Conservation (phyloP, 805 yeast genomes). For the Myxozyma sirexii region DNA sequence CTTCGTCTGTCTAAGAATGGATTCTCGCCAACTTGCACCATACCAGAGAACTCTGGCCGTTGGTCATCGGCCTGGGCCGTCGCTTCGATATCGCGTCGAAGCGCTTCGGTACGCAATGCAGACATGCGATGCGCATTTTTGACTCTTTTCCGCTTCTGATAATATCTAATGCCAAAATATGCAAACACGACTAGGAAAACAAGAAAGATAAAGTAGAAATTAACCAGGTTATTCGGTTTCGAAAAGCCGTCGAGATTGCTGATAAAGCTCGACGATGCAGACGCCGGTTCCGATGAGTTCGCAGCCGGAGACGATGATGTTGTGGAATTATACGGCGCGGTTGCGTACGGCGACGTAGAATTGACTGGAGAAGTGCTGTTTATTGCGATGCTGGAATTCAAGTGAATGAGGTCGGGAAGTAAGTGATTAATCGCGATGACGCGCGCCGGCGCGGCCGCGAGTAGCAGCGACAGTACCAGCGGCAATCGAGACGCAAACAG, state of each 20-base stretch:
- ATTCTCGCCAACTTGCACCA: constrained; percentile 3
- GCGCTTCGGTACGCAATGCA: constrained; percentile 17
- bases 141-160: constrained; percentile 17
- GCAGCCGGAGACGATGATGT: not conserved
- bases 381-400: not conserved
- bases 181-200: constrained; percentile 21
- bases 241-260: constrained; percentile 23
- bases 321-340: constrained; percentile 5
- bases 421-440: constrained; percentile 4
- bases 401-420: constrained; percentile 5
- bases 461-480: not conserved
- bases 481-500: not conserved
- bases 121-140: not conserved
- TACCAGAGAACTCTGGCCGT: constrained; percentile 4
- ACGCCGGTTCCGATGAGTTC: not conserved
- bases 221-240: constrained; percentile 24
- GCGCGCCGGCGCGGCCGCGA: not conserved
- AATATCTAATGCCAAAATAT: constrained; percentile 21
- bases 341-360: not conserved
- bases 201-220: constrained; percentile 29
- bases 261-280: constrained; percentile 14
- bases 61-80: not conserved
- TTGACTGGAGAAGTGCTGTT: constrained; percentile 1
- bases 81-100: constrained; percentile 25
- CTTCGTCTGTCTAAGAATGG: not conserved